A percentile compares a stretch with the other conserved stretches of the same genome.
These are phyloP conservation scores for Sporothrix inflata DNA, from an alignment of 2,329 filamentous ascomycete genomes.

Conservation along the genomic window DNA sequence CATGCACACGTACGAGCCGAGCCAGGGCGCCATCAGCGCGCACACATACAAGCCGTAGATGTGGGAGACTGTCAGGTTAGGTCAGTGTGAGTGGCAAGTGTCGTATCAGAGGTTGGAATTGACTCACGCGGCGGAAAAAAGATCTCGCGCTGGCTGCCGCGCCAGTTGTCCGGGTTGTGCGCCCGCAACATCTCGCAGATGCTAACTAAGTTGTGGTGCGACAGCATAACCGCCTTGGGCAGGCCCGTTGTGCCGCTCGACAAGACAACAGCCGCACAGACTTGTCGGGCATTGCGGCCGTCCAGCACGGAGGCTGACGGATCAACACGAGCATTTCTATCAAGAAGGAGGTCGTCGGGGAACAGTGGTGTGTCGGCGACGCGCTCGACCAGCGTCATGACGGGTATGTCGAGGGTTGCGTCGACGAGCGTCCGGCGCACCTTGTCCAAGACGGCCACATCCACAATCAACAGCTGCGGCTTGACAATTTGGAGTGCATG, in stretches of 20 bases:
- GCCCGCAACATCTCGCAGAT: constrained; percentile 40
- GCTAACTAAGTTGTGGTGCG: constrained; percentile 50
- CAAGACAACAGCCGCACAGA: constrained; percentile 40
- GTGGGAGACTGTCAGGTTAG: background rate
- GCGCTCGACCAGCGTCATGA: background rate
- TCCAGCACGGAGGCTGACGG: background rate
- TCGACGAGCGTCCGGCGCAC: background rate
- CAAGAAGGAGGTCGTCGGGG: background rate
- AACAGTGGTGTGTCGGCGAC: background rate
- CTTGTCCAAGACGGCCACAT: background rate
- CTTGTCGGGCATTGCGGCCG: background rate
- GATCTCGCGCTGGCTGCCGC: constrained; percentile 43
- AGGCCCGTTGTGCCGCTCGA: constrained; percentile 54
- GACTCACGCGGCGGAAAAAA: constrained; percentile 49
- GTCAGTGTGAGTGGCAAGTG: background rate
- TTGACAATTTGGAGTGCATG: background rate
- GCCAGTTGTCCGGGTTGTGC: constrained; percentile 38
- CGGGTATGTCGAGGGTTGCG: background rate
- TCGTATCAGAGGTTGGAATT: no score
- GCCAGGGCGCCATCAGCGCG: background rate
- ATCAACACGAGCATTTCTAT: background rate
- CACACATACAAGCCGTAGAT: background rate
- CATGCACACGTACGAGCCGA: constrained; percentile 2
- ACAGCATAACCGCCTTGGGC: constrained; percentile 52
- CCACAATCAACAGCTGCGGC: constrained; percentile 10